Evolutionary conservation across 2,329 filamentous ascomycete species (phyloP).

Genomic region (Aspergillus texensis): DNA sequence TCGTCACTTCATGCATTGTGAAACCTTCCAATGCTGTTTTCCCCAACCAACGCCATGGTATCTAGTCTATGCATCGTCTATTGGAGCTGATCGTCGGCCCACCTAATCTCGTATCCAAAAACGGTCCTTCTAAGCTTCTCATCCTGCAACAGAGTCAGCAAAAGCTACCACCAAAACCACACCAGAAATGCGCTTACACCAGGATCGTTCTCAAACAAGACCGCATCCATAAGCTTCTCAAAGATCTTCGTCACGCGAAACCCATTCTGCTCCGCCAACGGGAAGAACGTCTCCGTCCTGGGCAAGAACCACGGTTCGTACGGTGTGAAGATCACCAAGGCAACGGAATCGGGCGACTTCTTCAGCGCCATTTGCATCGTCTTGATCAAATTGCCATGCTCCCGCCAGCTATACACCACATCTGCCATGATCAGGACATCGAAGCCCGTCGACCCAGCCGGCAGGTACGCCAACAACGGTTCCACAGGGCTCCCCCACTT

Average conservation of each 20-base stretch:
- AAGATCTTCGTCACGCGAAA: conserved; percentile 78
- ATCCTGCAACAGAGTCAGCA: conserved; percentile 54
- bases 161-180: not conserved
- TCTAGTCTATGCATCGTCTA: conserved; percentile 4
- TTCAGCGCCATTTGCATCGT: conserved; percentile 71
- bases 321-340: conserved; percentile 90
- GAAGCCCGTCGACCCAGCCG: conserved; percentile 54
- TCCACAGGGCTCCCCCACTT: conserved; percentile 75
- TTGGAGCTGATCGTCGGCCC: conserved; percentile 50
- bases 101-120: conserved; percentile 73
- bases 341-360: conserved; percentile 58
- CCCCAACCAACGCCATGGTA: not conserved
- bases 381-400: conserved; percentile 76
- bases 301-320: conserved; percentile 89
- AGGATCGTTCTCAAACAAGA: conserved; percentile 86
- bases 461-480: conserved; percentile 62
- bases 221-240: conserved; percentile 79
- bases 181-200: conserved; percentile 56
- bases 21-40: not conserved
- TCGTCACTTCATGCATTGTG: not conserved
- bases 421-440: conserved; percentile 86
- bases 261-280: conserved; percentile 69
- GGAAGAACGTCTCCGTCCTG: conserved; percentile 86
- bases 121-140: conserved; percentile 79
- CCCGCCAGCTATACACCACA: conserved; percentile 86